phyloP scores from a whole-genome alignment of 148 eudicot genomes.

The Selenicereus undatus region DNA sequence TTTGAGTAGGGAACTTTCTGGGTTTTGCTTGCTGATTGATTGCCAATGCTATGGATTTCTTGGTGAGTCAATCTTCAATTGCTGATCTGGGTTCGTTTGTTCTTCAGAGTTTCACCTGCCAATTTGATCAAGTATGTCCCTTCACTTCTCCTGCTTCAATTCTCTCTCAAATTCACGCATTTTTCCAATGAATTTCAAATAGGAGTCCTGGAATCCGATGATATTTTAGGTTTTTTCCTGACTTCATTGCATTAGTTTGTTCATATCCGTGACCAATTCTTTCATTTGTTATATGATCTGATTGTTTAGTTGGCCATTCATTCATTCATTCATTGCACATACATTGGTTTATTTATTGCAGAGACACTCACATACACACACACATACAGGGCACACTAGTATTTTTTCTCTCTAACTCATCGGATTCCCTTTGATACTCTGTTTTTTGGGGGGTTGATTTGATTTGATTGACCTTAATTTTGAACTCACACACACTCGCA shows the following conservation, averaged over 20 bases:
- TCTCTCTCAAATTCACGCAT: conserved; percentile 21
- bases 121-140: conserved; percentile 35
- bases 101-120: conserved; percentile 37
- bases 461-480: conserved; percentile 21
- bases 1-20: conserved; percentile 7
- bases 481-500: conserved; percentile 47
- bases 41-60: conserved; percentile 18
- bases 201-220: conserved; percentile 70
- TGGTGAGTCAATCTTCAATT: conserved; percentile 18
- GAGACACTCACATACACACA: neutral
- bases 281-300: conserved; percentile 44
- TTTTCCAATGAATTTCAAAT: conserved; percentile 39
- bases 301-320: conserved; percentile 29
- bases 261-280: conserved; percentile 40
- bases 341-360: conserved; percentile 15
- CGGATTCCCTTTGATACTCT: conserved; percentile 56
- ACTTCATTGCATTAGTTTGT: conserved; percentile 7
- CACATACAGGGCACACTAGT: neutral
- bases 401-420: conserved; percentile 38
- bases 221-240: conserved; percentile 16
- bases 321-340: conserved; percentile 42
- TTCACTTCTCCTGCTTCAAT: conserved; percentile 26
- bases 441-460: neutral
- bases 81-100: conserved; percentile 36
- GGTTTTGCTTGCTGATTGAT: conserved; percentile 2